phyloP scores from a whole-genome alignment of 2,329 filamentous ascomycete genomes.

The Aspergillus tamarii region DNA sequence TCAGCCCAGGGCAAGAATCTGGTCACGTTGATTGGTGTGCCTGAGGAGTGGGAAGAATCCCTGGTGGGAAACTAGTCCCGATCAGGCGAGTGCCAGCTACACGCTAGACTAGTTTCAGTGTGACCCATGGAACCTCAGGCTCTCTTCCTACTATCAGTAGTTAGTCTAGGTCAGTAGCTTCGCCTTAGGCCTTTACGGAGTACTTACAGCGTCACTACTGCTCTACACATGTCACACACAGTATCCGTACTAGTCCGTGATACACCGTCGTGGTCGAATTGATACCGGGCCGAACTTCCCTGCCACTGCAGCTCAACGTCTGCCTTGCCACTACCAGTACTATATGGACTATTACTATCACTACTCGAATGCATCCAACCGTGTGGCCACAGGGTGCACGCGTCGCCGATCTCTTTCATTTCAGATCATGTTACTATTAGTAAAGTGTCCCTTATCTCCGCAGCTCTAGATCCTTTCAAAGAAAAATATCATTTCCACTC shows the following conservation, averaged over 20 bases:
- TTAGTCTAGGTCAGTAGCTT: not conserved
- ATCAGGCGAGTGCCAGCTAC: conserved; percentile 4
- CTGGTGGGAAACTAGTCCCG: not conserved
- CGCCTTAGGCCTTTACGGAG: not conserved
- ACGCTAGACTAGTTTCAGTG: not conserved
- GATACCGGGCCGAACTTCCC: not conserved
- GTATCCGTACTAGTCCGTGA: not conserved
- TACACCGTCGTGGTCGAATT: not conserved
- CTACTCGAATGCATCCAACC: not conserved
- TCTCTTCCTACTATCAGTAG: not conserved
- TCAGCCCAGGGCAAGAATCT: not conserved
- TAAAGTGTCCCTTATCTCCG: not conserved
- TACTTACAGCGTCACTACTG: no score
- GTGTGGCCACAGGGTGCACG: not conserved
- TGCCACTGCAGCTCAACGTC: not conserved
- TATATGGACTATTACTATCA: not conserved
- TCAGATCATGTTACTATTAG: not conserved
- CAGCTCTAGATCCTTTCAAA: not conserved
- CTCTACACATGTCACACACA: no score
- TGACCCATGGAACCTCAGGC: not conserved
- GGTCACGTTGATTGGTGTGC: conserved; percentile 22
- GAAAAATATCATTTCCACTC: not conserved
- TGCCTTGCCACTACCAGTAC: not conserved
- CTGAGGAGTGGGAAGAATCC: conserved; percentile 4
- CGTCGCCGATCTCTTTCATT: not conserved